Evolutionary conservation across 1,284 basidiomycete species (phyloP), one percentile per base, ranked within the genome.

Genomic region (Trametes pubescens): DNA sequence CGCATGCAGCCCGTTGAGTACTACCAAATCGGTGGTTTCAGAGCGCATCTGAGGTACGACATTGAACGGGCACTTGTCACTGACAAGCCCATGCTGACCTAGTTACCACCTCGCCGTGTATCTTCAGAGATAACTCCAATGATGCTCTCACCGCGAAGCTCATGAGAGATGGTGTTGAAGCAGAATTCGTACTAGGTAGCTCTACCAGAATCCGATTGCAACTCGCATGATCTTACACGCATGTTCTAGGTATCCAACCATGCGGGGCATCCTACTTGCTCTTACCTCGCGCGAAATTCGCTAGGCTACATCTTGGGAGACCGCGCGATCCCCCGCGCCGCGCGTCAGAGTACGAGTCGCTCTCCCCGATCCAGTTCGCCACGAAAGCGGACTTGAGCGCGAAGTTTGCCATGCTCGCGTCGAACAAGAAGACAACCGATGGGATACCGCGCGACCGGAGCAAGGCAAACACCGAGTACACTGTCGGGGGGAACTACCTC

Each of bases 261-360:
- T 74, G 64, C 46, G 78, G 78, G 24, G 75, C 76, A 10, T 78
- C 77, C 0, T 75, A 75, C 48, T 57, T 80, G 4, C 70, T 79
- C 9, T 34, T 77, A n/a, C 68, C 74, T 6, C 10, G 54, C 32
- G 52, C 60, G 4, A 65, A 62, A 21, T 72, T 64, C 54, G 51
- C 26, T 9, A 21, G 57, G 34, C 24, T 61, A 22, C 54, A 66
- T 16, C 58, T 62, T 24, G 51, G 65, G 34, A 38, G 55, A 11
- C 62, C 61, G 18, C 49, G 34, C 6, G 22, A 34, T 0, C n/a
- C 24, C 10, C 64, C 69, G 8, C 61, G 60, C 44, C 51, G 11
- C 21, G 67, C 69, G 11, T 35, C 61, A 4, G 61, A 68, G 3
- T 78, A 74, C 60, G 58, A 73, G 7, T 78, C 77, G 7, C 68